A percentile compares a stretch with the other conserved stretches of the same genome.
These are phyloP conservation scores for Quercus lobata DNA, from an alignment of 331 rosid genomes.

Conservation along the genomic window DNA sequence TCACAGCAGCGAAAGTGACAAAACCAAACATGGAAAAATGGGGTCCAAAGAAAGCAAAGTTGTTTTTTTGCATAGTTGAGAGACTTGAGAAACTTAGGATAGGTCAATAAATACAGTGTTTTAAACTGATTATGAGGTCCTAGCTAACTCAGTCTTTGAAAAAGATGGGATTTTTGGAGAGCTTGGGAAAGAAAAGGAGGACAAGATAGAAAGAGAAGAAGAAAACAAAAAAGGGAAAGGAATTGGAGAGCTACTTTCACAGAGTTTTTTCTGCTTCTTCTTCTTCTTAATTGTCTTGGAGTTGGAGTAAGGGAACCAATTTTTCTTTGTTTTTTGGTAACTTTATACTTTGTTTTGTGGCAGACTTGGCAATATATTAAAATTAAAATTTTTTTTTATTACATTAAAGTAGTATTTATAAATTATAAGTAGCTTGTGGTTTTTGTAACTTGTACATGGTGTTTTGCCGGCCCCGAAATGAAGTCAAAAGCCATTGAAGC, in stretches of 20 bases:
- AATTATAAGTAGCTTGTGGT: neutral
- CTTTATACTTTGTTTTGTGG: neutral
- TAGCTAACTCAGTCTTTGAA: conserved; percentile 24
- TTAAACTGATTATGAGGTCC: neutral
- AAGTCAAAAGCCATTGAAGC: conserved; percentile 57
- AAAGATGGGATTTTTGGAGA: neutral
- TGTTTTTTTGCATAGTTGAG: neutral
- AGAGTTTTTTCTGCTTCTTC: neutral
- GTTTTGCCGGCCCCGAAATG: conserved; percentile 22
- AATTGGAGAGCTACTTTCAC: conserved; percentile 1
- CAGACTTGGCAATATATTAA: neutral
- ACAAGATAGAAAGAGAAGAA: conserved; percentile 46
- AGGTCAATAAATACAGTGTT: conserved; percentile 13
- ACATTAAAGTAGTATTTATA: neutral
- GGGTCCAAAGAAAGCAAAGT: conserved; percentile 6
- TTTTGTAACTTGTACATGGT: neutral
- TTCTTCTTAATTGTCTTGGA: neutral
- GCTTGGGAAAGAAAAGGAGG: conserved; percentile 12
- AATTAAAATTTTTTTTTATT: neutral
- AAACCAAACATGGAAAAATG: conserved; percentile 7
- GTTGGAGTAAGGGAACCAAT: neutral
- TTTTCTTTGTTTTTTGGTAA: neutral
- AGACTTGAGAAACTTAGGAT: neutral
- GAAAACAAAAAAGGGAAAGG: conserved; percentile 10
- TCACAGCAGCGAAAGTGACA: conserved; percentile 16